A percentile compares a stretch with the other conserved stretches of the same genome.
These are phyloP conservation scores for Gnomoniopsis smithogilvyi DNA, from an alignment of 2,329 filamentous ascomycete species.

Conservation along the genomic window DNA sequence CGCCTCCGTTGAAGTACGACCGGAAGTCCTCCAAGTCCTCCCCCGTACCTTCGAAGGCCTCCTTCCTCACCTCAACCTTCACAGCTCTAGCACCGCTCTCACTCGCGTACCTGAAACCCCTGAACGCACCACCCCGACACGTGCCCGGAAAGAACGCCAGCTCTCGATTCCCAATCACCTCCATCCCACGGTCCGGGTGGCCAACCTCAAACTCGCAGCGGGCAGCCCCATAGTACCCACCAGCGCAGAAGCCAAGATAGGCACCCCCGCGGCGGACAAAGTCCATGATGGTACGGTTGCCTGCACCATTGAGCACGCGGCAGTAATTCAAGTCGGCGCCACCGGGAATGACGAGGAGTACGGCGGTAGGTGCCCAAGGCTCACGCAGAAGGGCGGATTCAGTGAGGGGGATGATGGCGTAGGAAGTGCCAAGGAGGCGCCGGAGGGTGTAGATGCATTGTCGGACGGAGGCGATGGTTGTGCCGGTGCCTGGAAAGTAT, in stretches of 20 bases:
- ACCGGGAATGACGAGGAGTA: slow-evolving; percentile 86
- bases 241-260: slow-evolving; percentile 91
- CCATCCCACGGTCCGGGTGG: slow-evolving; percentile 60
- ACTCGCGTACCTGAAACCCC: slow-evolving; percentile 85
- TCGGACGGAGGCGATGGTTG: slow-evolving; percentile 81
- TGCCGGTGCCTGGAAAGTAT: slow-evolving; percentile 65
- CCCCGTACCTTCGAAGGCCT: slow-evolving; percentile 47
- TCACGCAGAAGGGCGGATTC: slow-evolving; percentile 81
- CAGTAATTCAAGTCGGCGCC: slow-evolving; percentile 95
- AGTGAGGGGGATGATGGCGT: slow-evolving; percentile 84
- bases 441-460: slow-evolving; percentile 87
- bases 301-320: slow-evolving; percentile 78
- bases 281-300: slow-evolving; percentile 79
- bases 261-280: slow-evolving; percentile 82
- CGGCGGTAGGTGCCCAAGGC: slow-evolving; percentile 85
- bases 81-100: slow-evolving; percentile 79
- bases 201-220: slow-evolving; percentile 92
- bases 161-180: slow-evolving; percentile 83
- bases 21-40: slow-evolving; percentile 60
- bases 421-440: slow-evolving; percentile 81
- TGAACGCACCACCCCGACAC: slow-evolving; percentile 83
- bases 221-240: slow-evolving; percentile 82
- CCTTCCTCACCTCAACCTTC: slow-evolving; percentile 61
- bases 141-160: slow-evolving; percentile 83
- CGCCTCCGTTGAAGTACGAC: slow-evolving; percentile 92